Percentiles rank a stretch among this genome's conserved stretches.
These are phyloP conservation scores for Candolleomyces aberdarensis DNA, from an alignment of 768 basidiomycete species.

Conservation along the genomic window DNA sequence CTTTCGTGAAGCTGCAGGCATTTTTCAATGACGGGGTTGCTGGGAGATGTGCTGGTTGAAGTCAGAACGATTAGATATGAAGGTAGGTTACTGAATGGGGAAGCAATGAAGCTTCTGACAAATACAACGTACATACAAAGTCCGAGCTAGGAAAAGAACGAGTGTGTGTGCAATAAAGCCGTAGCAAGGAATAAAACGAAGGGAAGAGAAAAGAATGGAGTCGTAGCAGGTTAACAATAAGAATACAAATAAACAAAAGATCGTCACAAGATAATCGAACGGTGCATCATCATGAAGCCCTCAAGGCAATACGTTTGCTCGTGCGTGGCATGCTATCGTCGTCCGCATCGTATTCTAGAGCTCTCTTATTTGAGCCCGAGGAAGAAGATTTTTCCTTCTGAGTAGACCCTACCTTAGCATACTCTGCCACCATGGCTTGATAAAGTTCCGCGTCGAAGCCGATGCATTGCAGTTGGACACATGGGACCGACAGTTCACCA, in stretches of 20 bases:
- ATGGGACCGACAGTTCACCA: slow-evolving; percentile 43
- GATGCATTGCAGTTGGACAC: slow-evolving; percentile 44
- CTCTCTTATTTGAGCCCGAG: slow-evolving; percentile 7
- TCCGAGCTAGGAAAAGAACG: too few species aligned
- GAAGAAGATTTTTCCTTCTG: slow-evolving; percentile 3
- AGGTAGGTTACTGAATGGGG: not conserved
- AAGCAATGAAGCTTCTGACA: not conserved
- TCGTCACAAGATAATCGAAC: too few species aligned
- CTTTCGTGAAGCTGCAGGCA: slow-evolving; percentile 16
- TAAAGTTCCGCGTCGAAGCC: slow-evolving; percentile 42
- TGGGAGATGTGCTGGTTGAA: not conserved
- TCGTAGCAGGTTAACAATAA: too few species aligned
- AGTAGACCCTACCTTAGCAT: not conserved
- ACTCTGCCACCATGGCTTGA: slow-evolving; percentile 12
- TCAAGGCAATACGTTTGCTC: too few species aligned
- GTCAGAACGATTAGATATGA: slow-evolving; percentile 3
- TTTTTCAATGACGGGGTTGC: slow-evolving; percentile 21
- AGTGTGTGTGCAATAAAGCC: too few species aligned
- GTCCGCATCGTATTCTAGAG: slow-evolving; percentile 8
- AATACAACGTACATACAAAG: too few species aligned
- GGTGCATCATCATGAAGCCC: too few species aligned
- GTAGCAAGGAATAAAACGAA: too few species aligned
- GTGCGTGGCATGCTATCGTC: not conserved
- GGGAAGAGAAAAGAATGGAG: too few species aligned
- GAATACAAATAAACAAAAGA: too few species aligned